A percentile compares a stretch with the other conserved stretches of the same genome.
These are phyloP conservation scores for Aquilaria agallochum DNA, from an alignment of 441 rosid genomes.

Conservation along the genomic window DNA sequence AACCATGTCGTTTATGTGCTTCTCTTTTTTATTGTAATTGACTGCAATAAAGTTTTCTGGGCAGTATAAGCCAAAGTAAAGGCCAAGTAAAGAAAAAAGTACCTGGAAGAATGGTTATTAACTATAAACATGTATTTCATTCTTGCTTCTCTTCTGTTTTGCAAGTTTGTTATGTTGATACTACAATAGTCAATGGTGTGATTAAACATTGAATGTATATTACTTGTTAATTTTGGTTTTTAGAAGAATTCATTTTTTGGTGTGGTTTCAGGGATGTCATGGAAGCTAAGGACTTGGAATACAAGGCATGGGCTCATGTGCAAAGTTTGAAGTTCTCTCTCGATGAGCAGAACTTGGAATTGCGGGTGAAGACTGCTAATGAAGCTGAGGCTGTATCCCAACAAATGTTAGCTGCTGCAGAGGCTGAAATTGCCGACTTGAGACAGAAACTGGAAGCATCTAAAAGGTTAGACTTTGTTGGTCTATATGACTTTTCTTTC, in stretches of 20 bases:
- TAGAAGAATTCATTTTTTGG: conserved; percentile 4
- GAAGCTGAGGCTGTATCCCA: conserved; percentile 97
- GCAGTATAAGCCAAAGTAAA: no score
- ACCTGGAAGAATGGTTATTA: no score
- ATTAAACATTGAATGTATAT: conserved; percentile 1
- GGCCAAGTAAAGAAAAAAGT: no score
- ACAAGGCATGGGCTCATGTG: conserved; percentile 82
- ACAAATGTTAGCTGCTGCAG: conserved; percentile 93
- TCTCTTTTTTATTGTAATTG: not conserved
- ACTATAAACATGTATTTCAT: no score
- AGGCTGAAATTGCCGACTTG: conserved; percentile 95
- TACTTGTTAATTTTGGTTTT: conserved; percentile 12
- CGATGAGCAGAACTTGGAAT: conserved; percentile 86
- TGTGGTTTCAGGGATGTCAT: conserved; percentile 56
- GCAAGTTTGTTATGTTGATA: no score
- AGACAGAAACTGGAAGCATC: conserved; percentile 80
- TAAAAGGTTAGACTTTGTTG: conserved; percentile 54
- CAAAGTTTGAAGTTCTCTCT: conserved; percentile 76
- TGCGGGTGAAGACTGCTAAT: conserved; percentile 90
- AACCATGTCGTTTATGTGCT: no score
- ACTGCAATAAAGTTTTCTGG: not conserved
- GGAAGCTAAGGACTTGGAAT: conserved; percentile 78
- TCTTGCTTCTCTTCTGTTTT: no score
- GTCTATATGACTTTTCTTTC: not conserved
- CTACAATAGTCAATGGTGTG: no score